Base-by-base conservation (phyloP, 1,284 basidiomycete species). In the Schizopora paradoxa region DNA sequence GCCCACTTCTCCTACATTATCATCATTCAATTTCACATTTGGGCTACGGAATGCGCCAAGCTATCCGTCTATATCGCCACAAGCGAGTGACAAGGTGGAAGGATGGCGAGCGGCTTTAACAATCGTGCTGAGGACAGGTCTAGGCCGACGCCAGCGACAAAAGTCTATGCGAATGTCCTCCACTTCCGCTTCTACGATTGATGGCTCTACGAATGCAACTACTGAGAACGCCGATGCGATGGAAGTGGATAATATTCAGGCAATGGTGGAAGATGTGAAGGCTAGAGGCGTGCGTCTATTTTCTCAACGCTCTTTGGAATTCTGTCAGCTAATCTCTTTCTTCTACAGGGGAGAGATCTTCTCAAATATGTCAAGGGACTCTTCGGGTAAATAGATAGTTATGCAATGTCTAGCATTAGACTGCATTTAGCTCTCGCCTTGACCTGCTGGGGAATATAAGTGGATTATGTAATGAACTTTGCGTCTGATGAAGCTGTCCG, bases 61-160 rank as follows among this genome's bases (percentile, higher is more conserved):
- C 21, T 46, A 41, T 36, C 36, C 49, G 22, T 11, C 34, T 4
- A 7, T 25, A 11, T 10, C n/a, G 6, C 8, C 41, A 13, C 35
- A 31, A 25, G 23, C 19, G 23, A 34, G 34, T 23, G 62, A 58
- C 6, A 60, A 66, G 4, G 55, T 82, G n/a, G 87, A 90, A 58
- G 86, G 86, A 5, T 90, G 86, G 86, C 72, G 79, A 33, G 85
- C 84, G 5, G 74, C 86, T 13, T 61, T 88, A 52, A 74, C 74
- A 10, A 71, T 85, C 18, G 67, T 85, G 16, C 61, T 79, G 46
- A 72, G 86, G 21, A 77, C 83, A 55, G 80, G 79, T 3, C 66
- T 79, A 56, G 71, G 73, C 6, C 73, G 78, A 54, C 70, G 76
- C 49, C 76, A 78, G 55, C 68, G 74, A 4, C 18, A 22, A 23